Evolutionary conservation across 495 filamentous ascomycete genomes (phyloP).

Genomic region (Friedmanniomyces simplex): DNA sequence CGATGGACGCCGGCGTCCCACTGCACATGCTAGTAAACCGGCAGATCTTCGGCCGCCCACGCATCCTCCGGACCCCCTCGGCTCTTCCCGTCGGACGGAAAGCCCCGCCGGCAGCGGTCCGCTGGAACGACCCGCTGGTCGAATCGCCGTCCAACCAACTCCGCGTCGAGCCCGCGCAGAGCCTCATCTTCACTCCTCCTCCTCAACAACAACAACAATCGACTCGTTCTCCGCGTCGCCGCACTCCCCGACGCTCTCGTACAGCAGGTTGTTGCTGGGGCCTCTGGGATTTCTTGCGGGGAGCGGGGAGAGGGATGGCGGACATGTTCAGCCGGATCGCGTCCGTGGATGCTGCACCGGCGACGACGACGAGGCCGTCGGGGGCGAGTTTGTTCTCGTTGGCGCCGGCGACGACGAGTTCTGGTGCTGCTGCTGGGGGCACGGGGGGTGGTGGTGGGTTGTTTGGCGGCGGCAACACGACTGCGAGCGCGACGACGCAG

Average conservation of each 20-base stretch:
- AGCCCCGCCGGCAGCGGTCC: too few relatives aligned
- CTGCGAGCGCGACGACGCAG: not conserved
- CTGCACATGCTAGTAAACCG: too few relatives aligned
- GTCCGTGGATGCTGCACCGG: not conserved
- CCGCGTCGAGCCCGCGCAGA: too few relatives aligned
- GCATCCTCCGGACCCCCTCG: too few relatives aligned
- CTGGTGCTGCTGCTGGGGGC: not conserved
- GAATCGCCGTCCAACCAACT: too few relatives aligned
- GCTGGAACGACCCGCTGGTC: too few relatives aligned
- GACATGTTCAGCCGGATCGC: not conserved
- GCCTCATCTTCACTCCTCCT: too few relatives aligned
- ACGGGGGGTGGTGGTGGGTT: not conserved
- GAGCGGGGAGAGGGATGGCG: not conserved
- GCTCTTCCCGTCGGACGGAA: too few relatives aligned
- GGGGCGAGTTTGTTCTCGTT: not conserved
- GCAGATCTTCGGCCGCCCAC: too few relatives aligned
- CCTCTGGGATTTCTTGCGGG: not conserved
- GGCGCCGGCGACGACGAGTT: not conserved
- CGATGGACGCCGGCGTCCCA: too few relatives aligned
- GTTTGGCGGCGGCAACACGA: slow-evolving; percentile 2
- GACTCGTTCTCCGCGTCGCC: not conserved
- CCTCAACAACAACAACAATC: not conserved
- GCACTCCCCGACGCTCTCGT: not conserved
- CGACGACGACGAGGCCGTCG: not conserved
- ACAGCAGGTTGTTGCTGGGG: not conserved